A percentile compares a stretch with the other conserved stretches of the same genome.
phyloP scores from a whole-genome alignment of 345 rosid genomes.

The Salix exigua region DNA sequence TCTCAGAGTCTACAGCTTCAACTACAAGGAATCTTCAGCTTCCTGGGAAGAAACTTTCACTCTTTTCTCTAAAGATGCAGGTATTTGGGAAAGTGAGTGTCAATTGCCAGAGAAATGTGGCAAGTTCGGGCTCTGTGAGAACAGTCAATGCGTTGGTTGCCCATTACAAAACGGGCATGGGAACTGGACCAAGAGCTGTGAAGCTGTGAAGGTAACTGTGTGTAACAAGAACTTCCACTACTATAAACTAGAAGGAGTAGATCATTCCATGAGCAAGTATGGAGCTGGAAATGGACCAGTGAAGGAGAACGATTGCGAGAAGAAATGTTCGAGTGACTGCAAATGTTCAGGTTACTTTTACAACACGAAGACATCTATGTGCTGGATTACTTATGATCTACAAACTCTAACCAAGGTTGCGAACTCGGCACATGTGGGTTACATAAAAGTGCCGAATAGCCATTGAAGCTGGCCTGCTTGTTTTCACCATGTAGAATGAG shows the following conservation, averaged over 20 bases:
- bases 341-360: conserved; percentile 62
- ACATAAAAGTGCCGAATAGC: conserved; percentile 25
- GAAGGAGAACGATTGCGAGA: conserved; percentile 43
- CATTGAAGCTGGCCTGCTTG: not conserved
- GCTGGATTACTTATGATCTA: conserved; percentile 60
- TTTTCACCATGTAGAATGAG: not conserved
- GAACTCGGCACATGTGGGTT: conserved; percentile 34
- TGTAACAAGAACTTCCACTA: conserved; percentile 25
- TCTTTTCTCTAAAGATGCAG: conserved; percentile 24
- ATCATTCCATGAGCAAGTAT: conserved; percentile 46
- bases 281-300: conserved; percentile 34
- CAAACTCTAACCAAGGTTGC: conserved; percentile 38
- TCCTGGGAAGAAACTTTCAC: conserved; percentile 46
- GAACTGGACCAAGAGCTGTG: conserved; percentile 49
- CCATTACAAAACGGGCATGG: conserved; percentile 22
- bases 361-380: conserved; percentile 35
- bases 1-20: conserved; percentile 39
- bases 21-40: conserved; percentile 26
- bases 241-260: conserved; percentile 47
- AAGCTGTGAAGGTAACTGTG: not conserved
- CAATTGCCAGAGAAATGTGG: conserved; percentile 37
- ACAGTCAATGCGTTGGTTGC: conserved; percentile 29
- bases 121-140: conserved; percentile 28
- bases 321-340: conserved; percentile 49
- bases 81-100: conserved; percentile 25